Percentiles rank a stretch among this genome's conserved stretches.
Evolutionary conservation across 192 early-diverging fungal species (phyloP).

Genomic region (Podila epigama): DNA sequence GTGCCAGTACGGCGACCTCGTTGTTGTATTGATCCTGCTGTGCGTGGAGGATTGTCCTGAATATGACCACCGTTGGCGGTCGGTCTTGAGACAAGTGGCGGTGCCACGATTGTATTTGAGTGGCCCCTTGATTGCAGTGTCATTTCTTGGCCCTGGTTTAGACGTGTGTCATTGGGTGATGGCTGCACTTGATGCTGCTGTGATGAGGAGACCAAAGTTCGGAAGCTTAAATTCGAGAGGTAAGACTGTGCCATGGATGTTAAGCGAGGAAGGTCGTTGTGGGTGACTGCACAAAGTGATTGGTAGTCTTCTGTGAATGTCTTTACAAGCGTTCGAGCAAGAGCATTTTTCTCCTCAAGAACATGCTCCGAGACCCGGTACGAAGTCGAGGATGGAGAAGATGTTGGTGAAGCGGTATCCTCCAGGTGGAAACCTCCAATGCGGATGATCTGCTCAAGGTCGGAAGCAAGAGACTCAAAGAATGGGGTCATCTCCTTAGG

Average conservation of each 20-base stretch:
- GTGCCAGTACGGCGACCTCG: not conserved
- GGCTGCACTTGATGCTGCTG: not conserved
- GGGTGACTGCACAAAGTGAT: conserved; percentile 7
- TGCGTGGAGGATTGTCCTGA: not conserved
- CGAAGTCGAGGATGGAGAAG: not conserved
- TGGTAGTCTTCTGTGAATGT: conserved; percentile 16
- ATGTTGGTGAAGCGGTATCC: not conserved
- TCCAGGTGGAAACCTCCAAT: not conserved
- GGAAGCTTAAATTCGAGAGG: conserved; percentile 13
- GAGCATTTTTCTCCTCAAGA: not conserved
- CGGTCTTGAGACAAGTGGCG: too few relatives aligned
- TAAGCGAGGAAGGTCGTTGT: too few relatives aligned
- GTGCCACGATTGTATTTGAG: too few relatives aligned
- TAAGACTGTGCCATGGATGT: conserved; percentile 11
- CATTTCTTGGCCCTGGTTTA: too few relatives aligned
- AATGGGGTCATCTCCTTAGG: conserved; percentile 9
- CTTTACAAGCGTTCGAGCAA: conserved; percentile 11
- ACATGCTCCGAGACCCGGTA: too few relatives aligned
- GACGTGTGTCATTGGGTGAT: not conserved
- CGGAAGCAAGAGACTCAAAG: conserved; percentile 4
- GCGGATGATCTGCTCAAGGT: conserved; percentile 6
- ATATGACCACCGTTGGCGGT: too few relatives aligned
- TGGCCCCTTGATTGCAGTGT: too few relatives aligned
- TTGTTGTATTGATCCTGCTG: not conserved
- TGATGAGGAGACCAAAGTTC: conserved; percentile 1